A percentile compares a stretch with the other conserved stretches of the same genome.
phyloP scores from a whole-genome alignment of 2,329 filamentous ascomycete species.

The Fusarium bactridioides region DNA sequence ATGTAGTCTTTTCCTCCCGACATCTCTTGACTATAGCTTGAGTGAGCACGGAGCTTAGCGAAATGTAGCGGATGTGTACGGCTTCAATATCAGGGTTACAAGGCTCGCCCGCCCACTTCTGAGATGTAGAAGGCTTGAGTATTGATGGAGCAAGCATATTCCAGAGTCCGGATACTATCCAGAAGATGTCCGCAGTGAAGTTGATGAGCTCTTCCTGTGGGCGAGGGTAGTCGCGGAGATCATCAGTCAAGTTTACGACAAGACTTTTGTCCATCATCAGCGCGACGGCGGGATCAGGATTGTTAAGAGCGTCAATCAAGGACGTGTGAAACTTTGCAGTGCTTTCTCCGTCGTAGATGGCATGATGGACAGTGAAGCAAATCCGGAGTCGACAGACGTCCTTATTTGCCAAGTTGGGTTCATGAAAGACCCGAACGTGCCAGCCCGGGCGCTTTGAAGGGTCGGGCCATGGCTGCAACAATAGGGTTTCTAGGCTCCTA shows the following conservation, averaged over 20 bases:
- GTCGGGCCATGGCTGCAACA: not conserved
- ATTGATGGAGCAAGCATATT: not conserved
- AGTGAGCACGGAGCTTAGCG: not conserved
- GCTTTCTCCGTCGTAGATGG: not conserved
- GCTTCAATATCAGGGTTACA: not conserved
- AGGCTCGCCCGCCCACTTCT: not conserved
- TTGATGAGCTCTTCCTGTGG: not conserved
- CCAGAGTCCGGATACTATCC: not conserved
- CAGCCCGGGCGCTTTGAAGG: not conserved
- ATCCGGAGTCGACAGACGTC: rapidly evolving
- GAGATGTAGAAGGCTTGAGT: not conserved
- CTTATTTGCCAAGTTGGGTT: not conserved
- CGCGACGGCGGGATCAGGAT: not conserved
- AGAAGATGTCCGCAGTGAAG: not conserved
- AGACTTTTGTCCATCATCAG: not conserved
- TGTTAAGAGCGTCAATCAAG: not conserved
- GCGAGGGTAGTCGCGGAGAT: not conserved
- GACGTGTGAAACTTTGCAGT: not conserved
- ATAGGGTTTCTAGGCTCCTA: not conserved
- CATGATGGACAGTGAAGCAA: not conserved
- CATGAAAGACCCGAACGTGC: not conserved
- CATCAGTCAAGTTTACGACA: not conserved
- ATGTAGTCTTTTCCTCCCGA: not conserved
- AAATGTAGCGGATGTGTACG: not conserved
- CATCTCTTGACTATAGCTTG: not conserved